Conservation (phyloP, 2,329 filamentous ascomycete species). For the Fusarium piperis region DNA sequence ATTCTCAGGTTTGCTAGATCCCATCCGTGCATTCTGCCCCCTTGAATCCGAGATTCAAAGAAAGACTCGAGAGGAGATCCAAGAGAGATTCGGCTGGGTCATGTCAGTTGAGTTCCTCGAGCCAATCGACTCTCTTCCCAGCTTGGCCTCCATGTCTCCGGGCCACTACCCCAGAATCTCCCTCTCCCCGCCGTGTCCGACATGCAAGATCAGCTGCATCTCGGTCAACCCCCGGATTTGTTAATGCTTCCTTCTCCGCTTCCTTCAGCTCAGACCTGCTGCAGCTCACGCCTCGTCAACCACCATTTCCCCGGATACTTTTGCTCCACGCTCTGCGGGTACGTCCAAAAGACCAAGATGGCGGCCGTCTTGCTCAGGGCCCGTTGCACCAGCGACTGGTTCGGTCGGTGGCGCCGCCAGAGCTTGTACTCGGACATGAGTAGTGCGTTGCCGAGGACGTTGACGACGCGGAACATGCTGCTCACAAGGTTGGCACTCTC, state of each 20-base stretch:
- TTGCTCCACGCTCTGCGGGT: conserved; percentile 53
- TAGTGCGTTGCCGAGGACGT: conserved; percentile 51
- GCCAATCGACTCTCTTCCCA: not conserved
- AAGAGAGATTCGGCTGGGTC: not conserved
- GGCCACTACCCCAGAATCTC: conserved; percentile 21
- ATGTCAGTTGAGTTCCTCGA: not conserved
- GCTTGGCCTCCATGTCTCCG: conserved; percentile 35
- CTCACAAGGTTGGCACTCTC: not conserved
- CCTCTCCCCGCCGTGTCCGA: conserved; percentile 20
- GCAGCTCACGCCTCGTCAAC: conserved; percentile 13
- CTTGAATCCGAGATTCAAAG: not conserved
- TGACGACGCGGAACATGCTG: conserved; percentile 52
- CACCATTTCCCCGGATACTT: conserved; percentile 48
- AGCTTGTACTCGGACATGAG: conserved; percentile 51
- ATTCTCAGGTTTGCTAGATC: not conserved
- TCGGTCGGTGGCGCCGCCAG: conserved; percentile 49
- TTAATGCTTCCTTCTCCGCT: not conserved
- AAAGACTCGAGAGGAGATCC: not conserved
- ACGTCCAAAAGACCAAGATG: conserved; percentile 53
- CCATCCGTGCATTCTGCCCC: not conserved
- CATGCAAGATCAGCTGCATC: conserved; percentile 4
- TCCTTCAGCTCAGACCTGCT: not conserved
- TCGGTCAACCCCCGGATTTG: conserved; percentile 10
- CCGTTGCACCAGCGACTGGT: conserved; percentile 36
- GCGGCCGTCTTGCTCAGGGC: conserved; percentile 43